These are phyloP conservation scores for Anthracocystis panici-leucophaei DNA, from an alignment of 1,284 basidiomycete species.

Conservation along the genomic window DNA sequence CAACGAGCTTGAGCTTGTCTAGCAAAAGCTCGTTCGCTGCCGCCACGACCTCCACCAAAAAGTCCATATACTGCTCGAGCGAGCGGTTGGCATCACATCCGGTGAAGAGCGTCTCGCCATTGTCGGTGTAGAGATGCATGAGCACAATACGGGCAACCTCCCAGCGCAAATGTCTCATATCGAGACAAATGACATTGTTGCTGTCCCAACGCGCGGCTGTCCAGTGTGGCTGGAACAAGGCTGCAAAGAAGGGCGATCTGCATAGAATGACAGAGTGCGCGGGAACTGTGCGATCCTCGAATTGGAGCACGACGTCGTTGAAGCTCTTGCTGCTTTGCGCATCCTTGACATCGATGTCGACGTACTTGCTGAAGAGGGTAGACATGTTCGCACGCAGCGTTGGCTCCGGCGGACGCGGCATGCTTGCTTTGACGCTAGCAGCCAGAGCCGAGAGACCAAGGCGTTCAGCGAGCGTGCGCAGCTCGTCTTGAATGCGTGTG, in stretches of 20 bases:
- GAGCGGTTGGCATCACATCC: constrained; percentile 69
- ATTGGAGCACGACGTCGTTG: constrained; percentile 81
- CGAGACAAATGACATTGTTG: constrained; percentile 75
- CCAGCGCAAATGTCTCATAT: constrained; percentile 82
- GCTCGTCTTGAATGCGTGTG: constrained; percentile 73
- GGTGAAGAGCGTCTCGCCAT: constrained; percentile 78
- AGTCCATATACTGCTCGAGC: constrained; percentile 84
- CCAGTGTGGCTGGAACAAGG: constrained; percentile 89
- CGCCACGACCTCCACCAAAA: constrained; percentile 87
- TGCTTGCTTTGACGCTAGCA: constrained; percentile 70
- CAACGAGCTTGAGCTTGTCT: constrained; percentile 84
- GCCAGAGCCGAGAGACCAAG: constrained; percentile 72
- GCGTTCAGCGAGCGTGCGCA: constrained; percentile 74
- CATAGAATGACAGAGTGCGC: constrained; percentile 83
- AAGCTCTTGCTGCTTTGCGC: constrained; percentile 25
- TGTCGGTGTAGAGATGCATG: constrained; percentile 82
- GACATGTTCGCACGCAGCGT: constrained; percentile 74
- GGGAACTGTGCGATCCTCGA: constrained; percentile 79
- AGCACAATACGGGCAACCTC: constrained; percentile 82
- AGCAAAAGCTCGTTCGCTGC: constrained; percentile 89
- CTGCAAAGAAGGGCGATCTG: constrained; percentile 85
- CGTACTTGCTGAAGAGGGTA: constrained; percentile 71
- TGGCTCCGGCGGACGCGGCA: constrained; percentile 69
- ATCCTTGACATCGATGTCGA: constrained; percentile 20
- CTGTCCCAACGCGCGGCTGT: constrained; percentile 76